phyloP scores from a whole-genome alignment of 2,329 filamentous ascomycete genomes.

The Ophiostoma sp. region DNA sequence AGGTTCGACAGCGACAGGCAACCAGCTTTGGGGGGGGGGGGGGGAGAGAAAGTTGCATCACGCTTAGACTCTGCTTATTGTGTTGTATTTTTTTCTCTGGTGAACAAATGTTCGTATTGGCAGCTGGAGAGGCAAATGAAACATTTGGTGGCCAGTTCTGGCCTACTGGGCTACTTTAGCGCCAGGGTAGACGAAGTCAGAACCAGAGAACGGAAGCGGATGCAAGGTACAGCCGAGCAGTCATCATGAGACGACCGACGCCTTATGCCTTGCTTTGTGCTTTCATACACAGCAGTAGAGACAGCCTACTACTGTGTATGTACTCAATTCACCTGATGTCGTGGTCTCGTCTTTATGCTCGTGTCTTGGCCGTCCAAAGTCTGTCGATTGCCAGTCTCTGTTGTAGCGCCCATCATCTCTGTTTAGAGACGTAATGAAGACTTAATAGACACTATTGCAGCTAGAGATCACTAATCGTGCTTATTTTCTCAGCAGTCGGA shows the following conservation, averaged over 20 bases:
- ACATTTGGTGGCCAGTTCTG: neutral
- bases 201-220: neutral
- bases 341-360: neutral
- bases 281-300: too few species aligned
- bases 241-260: neutral
- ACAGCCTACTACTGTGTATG: too few species aligned
- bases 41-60: neutral
- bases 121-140: neutral
- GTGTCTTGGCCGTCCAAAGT: neutral
- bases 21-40: neutral
- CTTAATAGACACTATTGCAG: neutral
- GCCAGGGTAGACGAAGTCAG: neutral
- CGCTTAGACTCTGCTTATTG: neutral
- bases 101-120: neutral
- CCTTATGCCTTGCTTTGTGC: too few species aligned
- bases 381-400: neutral
- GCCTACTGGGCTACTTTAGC: neutral
- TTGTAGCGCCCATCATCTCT: neutral
- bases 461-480: neutral
- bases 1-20: constrained; percentile 1
- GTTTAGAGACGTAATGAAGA: neutral
- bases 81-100: neutral
- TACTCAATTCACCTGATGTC: neutral
- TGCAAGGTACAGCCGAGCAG: neutral
- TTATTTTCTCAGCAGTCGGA: neutral